Conservation (phyloP, 208 protist genomes). For the Trypanosoma congolense region DNA sequence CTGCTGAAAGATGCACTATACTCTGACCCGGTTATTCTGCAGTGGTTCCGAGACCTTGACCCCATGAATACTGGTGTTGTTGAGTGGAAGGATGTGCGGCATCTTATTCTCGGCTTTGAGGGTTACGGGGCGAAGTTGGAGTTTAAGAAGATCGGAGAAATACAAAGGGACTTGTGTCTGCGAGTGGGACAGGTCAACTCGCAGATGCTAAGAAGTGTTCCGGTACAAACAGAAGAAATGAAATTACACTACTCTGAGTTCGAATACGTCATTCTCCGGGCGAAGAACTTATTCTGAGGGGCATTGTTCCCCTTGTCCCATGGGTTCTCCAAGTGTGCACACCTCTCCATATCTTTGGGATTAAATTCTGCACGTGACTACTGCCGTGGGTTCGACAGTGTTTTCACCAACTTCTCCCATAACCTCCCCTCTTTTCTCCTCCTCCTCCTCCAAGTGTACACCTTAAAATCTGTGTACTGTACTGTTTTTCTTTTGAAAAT, state of each 20-base stretch:
- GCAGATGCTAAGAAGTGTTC: constrained; percentile 49
- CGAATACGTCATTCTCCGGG: constrained; percentile 60
- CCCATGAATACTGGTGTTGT: constrained; percentile 72
- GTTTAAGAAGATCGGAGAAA: constrained; percentile 47
- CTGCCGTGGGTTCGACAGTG: no score
- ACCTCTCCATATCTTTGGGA: not conserved
- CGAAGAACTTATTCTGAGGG: constrained; percentile 37
- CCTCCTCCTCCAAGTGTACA: no score
- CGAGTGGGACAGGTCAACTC: constrained; percentile 38
- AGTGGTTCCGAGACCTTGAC: constrained; percentile 97
- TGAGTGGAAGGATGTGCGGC: constrained; percentile 63
- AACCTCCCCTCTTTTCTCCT: no score
- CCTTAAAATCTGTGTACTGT: no score
- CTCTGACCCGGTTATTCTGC: constrained; percentile 87
- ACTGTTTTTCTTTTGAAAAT: no score
- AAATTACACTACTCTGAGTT: constrained; percentile 54
- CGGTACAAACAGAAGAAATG: constrained; percentile 68
- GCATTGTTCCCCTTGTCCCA: not conserved
- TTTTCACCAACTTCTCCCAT: no score
- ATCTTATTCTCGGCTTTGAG: constrained; percentile 50
- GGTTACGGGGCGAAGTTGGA: constrained; percentile 38
- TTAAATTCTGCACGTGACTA: no score
- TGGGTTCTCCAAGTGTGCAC: constrained; percentile 5
- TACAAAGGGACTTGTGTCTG: constrained; percentile 59
- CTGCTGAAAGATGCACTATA: constrained; percentile 81